Evolutionary conservation across 495 filamentous ascomycete species (phyloP).

Genomic region (Hyaloscypha bicolor): DNA sequence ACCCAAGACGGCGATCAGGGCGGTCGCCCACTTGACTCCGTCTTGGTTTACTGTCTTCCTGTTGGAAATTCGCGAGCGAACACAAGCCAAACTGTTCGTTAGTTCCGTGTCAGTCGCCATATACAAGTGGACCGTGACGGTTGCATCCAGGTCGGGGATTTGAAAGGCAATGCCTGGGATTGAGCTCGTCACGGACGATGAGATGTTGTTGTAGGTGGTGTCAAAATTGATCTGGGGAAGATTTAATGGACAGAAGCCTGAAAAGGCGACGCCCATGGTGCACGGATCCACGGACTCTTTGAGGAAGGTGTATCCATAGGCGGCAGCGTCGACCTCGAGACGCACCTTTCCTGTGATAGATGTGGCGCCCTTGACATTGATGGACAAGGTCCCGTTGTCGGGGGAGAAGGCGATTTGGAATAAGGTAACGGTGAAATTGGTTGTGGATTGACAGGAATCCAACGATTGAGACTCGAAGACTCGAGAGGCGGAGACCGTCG

Average conservation of each 20-base stretch:
- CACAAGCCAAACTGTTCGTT: slow-evolving; percentile 71
- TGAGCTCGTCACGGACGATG: slow-evolving; percentile 50
- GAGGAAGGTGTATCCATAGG: slow-evolving; percentile 77
- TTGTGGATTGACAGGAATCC: slow-evolving; percentile 71
- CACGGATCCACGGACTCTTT: slow-evolving; percentile 73
- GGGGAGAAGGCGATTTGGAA: slow-evolving; percentile 80
- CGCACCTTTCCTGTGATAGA: slow-evolving; percentile 79
- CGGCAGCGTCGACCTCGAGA: slow-evolving; percentile 72
- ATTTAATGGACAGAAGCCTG: slow-evolving; percentile 88
- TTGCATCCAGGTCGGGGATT: slow-evolving; percentile 91
- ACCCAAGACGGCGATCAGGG: slow-evolving; percentile 78
- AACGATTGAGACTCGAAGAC: slow-evolving; percentile 71
- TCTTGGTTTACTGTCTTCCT: slow-evolving; percentile 87
- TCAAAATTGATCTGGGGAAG: slow-evolving; percentile 74
- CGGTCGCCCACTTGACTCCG: slow-evolving; percentile 83
- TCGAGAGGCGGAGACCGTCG: slow-evolving; percentile 31
- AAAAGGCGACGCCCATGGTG: slow-evolving; percentile 50
- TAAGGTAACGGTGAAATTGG: slow-evolving; percentile 74
- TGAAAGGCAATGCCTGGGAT: slow-evolving; percentile 86
- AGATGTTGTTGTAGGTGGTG: slow-evolving; percentile 61
- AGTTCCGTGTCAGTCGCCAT: slow-evolving; percentile 47
- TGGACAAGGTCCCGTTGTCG: slow-evolving; percentile 63
- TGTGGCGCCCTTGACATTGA: slow-evolving; percentile 80
- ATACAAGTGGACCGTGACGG: slow-evolving; percentile 76
- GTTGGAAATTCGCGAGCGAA: slow-evolving; percentile 85